Evolutionary conservation across 768 basidiomycete species (phyloP), one percentile per base, ranked within the genome.

Genomic region (Rubroboletus pulcherrimus): DNA sequence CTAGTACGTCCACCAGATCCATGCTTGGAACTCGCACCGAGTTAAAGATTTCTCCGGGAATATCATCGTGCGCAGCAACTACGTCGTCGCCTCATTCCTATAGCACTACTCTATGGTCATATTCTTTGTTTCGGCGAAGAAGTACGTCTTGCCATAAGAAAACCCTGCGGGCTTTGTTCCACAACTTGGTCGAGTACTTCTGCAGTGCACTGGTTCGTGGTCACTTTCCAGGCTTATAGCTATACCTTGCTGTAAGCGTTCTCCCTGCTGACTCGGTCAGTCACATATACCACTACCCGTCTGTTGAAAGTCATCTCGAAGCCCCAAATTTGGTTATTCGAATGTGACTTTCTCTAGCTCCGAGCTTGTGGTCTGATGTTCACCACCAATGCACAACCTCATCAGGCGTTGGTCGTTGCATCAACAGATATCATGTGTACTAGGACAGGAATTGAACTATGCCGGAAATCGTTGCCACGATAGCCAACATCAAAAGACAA

Each of bases 161-260:
- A 12, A 2, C 15, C 48, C 37, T 9, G 24, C 21, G 10, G 48
- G 5, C 38, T 4, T 34, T 26, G 31, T 24, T 34, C 10, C 26
- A 10, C n/a, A 29, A 57, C n/a, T n/a, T n/a, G 57, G 38, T 51
- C 17, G 56, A 51, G 15, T 42, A 47, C 49, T 42, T 58, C 39
- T 58, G 56, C 45, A 12, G 39, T 19, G 34, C n/a, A n/a, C n/a
- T n/a, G n/a, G 44, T 41, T 1, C 49, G 4, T 58, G 49, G 57
- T 51, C 49, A 5, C 56, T 58, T 34, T 58, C 57, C 24, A 42
- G 44, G 34, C 0, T 52, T 33, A 24, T 24, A 24, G 24, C 56
- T 58, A 17, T 58, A 58, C 8, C 39, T 58, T 15, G 6, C 34
- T 26, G 56, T 49, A 34, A 41, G 46, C 1, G 5, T 57, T 38